Base-by-base conservation (phyloP, 805 yeast genomes). In the Trichomonascus vanleenenianus region DNA sequence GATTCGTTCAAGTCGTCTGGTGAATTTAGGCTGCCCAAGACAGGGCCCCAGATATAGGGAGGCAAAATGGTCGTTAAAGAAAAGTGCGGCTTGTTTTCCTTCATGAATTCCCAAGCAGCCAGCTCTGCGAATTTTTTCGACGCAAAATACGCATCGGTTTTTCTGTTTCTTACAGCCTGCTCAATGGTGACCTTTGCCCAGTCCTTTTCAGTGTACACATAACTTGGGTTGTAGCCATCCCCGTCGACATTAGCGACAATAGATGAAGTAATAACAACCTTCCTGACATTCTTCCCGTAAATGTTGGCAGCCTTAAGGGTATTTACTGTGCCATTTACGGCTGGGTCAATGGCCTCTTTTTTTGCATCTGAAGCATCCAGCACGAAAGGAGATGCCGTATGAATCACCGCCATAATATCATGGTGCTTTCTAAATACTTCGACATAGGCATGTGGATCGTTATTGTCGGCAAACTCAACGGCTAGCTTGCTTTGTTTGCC, bases 41-140 rank as follows among this genome's bases (percentile, higher is more conserved):
- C 39, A 9, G 67, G 67, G 9, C 67, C 66, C 48, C 49, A 57
- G 16, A 63, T 61, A 11, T 50, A 43, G 9, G 62, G 60, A 3
- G 67, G 65, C 45, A 50, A 54, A 41, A 63, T 46, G 12, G 63
- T 53, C 19, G 62, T 49, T 19, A 50, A 40, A 2, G 52, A 40
- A 22, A 61, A 60, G 9, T 40, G 14, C 6, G 54, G 54, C 39
- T 54, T 47, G 20, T 49, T 61, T 12, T 44, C 40, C 35, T 69
- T 59, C n/a, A 66, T 48, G 50, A 76, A 78, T 1, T 75, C 69
- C 76, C 84, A 76, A 12, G 76, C 76, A 2, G 78, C 74, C 50
- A 64, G 55, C 62, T 81, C 84, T 27, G 84, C 85, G 53, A 65
- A 63, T 8, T 60, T 70, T 61, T 79, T 79, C 30, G 83, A 70